A percentile compares a stretch with the other conserved stretches of the same genome.
phyloP scores from a whole-genome alignment of 1,139 yeast genomes.

The Lodderomyces margitis region DNA sequence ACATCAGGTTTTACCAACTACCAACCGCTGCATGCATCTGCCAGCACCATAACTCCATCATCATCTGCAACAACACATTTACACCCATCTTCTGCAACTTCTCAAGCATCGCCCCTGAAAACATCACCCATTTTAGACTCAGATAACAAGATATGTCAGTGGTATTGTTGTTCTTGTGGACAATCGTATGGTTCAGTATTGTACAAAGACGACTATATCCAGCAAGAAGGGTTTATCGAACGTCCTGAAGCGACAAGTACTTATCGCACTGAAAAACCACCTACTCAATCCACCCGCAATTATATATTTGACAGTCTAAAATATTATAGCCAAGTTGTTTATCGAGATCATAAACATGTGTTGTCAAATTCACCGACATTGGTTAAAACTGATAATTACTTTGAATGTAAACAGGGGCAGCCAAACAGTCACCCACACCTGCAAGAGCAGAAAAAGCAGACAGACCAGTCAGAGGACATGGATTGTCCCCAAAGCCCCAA shows the following conservation, averaged over 20 bases:
- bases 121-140: slow-evolving; percentile 9
- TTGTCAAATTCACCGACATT: slow-evolving; percentile 6
- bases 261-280: slow-evolving; percentile 1
- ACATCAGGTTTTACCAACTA: slow-evolving; percentile 1
- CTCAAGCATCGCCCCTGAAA: background rate
- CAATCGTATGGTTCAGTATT: slow-evolving; percentile 46
- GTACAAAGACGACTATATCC: slow-evolving; percentile 19
- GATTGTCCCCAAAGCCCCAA: slow-evolving; percentile 4
- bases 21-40: background rate
- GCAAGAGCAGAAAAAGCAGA: background rate
- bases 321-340: slow-evolving; percentile 31
- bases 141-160: slow-evolving; percentile 44
- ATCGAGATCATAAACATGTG: slow-evolving; percentile 18
- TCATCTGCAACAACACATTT: slow-evolving; percentile 1
- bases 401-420: slow-evolving; percentile 7
- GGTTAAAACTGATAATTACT: slow-evolving; percentile 6
- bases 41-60: background rate
- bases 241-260: background rate
- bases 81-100: background rate
- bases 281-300: slow-evolving; percentile 8
- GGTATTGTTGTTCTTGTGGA: slow-evolving; percentile 57
- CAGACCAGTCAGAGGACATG: background rate
- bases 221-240: slow-evolving; percentile 6
- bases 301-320: slow-evolving; percentile 20
- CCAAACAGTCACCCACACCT: slow-evolving; percentile 1